Evolutionary conservation across 2,329 filamentous ascomycete genomes (phyloP).

Genomic region (Dothidotthia symphoricarpi): DNA sequence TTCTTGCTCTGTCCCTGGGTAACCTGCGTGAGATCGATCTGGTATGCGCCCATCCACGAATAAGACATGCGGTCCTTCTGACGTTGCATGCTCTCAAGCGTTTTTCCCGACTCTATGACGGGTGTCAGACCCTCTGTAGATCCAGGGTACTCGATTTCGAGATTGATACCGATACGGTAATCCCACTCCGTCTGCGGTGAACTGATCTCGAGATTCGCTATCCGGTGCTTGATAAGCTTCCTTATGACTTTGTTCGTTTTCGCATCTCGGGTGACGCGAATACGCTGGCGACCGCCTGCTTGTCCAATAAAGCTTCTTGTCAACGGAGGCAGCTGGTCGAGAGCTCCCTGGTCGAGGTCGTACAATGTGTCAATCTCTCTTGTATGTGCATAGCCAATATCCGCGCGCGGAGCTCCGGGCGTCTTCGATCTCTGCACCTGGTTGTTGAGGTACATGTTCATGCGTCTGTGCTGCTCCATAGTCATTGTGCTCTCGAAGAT

Average conservation of each 20-base stretch:
- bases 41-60: constrained; percentile 73
- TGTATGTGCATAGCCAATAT: constrained; percentile 77
- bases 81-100: constrained; percentile 54
- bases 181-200: constrained; percentile 77
- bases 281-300: constrained; percentile 20
- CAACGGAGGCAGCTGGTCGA: constrained; percentile 46
- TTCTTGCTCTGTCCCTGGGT: constrained; percentile 60
- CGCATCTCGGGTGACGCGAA: constrained; percentile 68
- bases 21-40: constrained; percentile 92
- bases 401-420: constrained; percentile 50
- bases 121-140: constrained; percentile 55
- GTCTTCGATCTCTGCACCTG: constrained; percentile 57
- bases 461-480: constrained; percentile 79
- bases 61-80: constrained; percentile 92
- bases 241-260: constrained; percentile 67
- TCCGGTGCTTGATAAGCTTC: constrained; percentile 88
- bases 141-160: constrained; percentile 82
- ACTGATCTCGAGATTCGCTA: constrained; percentile 83
- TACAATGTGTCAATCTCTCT: constrained; percentile 80
- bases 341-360: constrained; percentile 53
- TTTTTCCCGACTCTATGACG: constrained; percentile 43
- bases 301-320: constrained; percentile 57
- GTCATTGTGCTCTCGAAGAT: constrained; percentile 87
- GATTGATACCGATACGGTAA: constrained; percentile 88
- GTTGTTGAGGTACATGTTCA: constrained; percentile 83